A percentile compares a stretch with the other conserved stretches of the same genome.
Evolutionary conservation across 352 stramenopile genomes (phyloP).

Genomic region (Thraustotheca clavata): DNA sequence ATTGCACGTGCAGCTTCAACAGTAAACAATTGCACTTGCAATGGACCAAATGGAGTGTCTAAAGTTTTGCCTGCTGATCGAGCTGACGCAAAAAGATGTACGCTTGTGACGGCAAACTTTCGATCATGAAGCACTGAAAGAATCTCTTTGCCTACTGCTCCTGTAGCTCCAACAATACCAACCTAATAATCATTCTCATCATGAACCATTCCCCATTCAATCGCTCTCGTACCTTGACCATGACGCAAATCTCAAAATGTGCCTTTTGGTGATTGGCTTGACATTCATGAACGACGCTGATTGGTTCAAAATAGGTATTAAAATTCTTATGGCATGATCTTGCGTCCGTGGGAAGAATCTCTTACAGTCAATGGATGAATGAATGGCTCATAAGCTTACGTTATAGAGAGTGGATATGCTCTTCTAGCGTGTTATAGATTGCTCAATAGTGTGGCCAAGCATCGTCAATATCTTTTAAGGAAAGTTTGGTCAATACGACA

Average conservation of each 20-base stretch:
- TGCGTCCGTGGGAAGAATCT: not conserved
- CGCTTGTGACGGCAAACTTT: conserved; percentile 85
- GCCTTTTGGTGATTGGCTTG: not conserved
- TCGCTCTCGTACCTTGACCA: conserved; percentile 1
- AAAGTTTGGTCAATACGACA: too few relatives aligned
- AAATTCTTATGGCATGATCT: conserved; percentile 6
- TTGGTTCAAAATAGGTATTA: not conserved
- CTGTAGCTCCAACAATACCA: conserved; percentile 77
- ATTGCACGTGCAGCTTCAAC: conserved; percentile 87
- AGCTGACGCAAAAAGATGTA: conserved; percentile 94
- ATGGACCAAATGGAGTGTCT: conserved; percentile 82
- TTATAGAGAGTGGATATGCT: too few relatives aligned
- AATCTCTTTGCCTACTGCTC: conserved; percentile 97
- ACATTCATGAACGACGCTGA: not conserved
- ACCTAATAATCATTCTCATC: too few relatives aligned
- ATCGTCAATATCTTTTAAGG: too few relatives aligned
- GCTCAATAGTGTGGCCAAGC: too few relatives aligned
- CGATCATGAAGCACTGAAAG: conserved; percentile 78
- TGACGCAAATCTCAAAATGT: not conserved
- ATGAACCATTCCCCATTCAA: too few relatives aligned
- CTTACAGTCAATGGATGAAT: too few relatives aligned
- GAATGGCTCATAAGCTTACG: too few relatives aligned
- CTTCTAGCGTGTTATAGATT: too few relatives aligned
- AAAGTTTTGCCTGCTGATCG: conserved; percentile 90
- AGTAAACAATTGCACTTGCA: conserved; percentile 94